phyloP scores from a whole-genome alignment of 306 rosid species.

The Cicer bijugum region DNA sequence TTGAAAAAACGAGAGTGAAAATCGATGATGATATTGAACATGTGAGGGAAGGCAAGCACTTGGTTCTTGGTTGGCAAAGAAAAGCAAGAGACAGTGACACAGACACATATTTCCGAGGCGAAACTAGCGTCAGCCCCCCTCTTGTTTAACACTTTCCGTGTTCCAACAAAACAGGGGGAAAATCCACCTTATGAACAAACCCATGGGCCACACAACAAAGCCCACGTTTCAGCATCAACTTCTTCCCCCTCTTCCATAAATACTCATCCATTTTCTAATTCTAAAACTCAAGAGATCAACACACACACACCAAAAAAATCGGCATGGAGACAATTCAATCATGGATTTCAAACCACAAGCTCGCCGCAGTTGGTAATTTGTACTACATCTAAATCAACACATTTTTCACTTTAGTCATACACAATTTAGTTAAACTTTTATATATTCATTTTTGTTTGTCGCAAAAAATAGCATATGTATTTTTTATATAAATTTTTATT shows the following conservation, averaged over 20 bases:
- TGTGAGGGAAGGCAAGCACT: background rate
- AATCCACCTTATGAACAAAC: slow-evolving; percentile 36
- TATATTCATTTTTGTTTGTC: no score
- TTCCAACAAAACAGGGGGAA: slow-evolving; percentile 36
- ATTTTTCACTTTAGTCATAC: no score
- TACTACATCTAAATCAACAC: background rate
- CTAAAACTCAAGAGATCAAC: background rate
- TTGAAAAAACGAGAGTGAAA: no score
- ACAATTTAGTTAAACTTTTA: no score
- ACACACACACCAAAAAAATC: background rate
- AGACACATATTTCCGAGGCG: background rate
- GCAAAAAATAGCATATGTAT: no score
- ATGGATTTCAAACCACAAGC: slow-evolving; percentile 85
- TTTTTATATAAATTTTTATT: no score
- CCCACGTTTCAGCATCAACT: slow-evolving; percentile 8
- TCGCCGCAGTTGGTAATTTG: slow-evolving; percentile 63
- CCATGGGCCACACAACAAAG: slow-evolving; percentile 55
- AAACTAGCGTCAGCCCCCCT: slow-evolving; percentile 43
- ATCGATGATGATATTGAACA: no score
- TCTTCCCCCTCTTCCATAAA: slow-evolving; percentile 40
- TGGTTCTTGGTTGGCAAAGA: no score
- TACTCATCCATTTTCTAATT: slow-evolving; percentile 18
- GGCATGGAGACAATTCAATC: slow-evolving; percentile 69
- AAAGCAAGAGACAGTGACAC: background rate
- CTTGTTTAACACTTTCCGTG: slow-evolving; percentile 54